A percentile compares a stretch with the other conserved stretches of the same genome.
Conservation (phyloP, 352 stramenopile species). For the Phytophthora ramorum region DNA sequence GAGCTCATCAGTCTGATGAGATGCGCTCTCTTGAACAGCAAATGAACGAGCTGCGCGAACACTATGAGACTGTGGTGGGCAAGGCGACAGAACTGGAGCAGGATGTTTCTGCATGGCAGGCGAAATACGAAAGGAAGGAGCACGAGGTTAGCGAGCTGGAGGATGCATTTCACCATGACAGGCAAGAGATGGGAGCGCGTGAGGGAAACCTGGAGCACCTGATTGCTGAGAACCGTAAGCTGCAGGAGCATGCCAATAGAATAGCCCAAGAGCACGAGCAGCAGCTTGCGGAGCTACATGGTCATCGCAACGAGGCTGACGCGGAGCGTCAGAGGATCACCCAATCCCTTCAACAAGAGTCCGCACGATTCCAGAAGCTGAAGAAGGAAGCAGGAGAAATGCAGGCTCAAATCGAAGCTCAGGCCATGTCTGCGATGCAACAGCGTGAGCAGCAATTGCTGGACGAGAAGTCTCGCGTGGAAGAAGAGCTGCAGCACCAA, state of each 20-base stretch:
- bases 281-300: conserved; percentile 49
- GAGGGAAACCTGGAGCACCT: conserved; percentile 47
- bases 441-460: conserved; percentile 60
- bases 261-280: conserved; percentile 59
- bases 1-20: conserved; percentile 41
- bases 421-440: conserved; percentile 51
- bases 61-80: conserved; percentile 43
- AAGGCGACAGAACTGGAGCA: conserved; percentile 47
- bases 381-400: conserved; percentile 48
- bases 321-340: conserved; percentile 44
- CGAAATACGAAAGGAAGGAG: conserved; percentile 47
- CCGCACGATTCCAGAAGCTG: conserved; percentile 43
- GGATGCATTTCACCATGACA: conserved; percentile 30
- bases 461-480: conserved; percentile 49
- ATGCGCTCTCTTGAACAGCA: conserved; percentile 54
- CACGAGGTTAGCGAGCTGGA: conserved; percentile 40
- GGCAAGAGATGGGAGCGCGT: conserved; percentile 43
- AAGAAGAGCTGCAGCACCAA: conserved; percentile 48
- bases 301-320: conserved; percentile 48
- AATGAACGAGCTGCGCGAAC: conserved; percentile 47
- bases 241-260: conserved; percentile 53
- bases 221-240: conserved; percentile 48
- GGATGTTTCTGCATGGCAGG: conserved; percentile 43
- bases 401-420: conserved; percentile 50
- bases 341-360: conserved; percentile 49